Base-by-base conservation (phyloP, 495 filamentous ascomycete species). In the Podospora anserina region DNA sequence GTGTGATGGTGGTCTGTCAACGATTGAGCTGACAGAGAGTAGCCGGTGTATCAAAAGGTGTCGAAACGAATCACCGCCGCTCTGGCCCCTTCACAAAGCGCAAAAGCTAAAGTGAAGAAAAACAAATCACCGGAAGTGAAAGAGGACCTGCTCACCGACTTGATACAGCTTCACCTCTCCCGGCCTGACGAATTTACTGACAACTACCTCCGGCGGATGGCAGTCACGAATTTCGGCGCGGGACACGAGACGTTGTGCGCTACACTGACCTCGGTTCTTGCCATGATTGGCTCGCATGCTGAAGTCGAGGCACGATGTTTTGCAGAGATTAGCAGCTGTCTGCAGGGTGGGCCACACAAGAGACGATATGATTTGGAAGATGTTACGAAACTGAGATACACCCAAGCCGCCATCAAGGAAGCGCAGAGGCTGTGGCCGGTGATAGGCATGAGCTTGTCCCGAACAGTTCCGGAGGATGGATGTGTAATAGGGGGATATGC, bases 351-450 rank as follows among this genome's bases (percentile, higher is more conserved):
- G 5, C 32, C 64, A 13, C 58, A 63, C 2, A 69, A 80, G 0
- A 69, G 65, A 0, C 62, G 66, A 9, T 81, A 83, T 61, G 69
- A 81, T 2, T 34, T 54, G 59, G 18, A 30, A 15, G 55, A n/a
- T 0, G 18, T 66, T 26, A 2, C 61, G 4, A 23, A 62, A 26
- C 66, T 64, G 0, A 79, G 74, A 1, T 91, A 89, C 69, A 84
- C 88, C 9, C 81, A 86, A 49, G 87, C 89, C 0, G 80, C 82
- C 13, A 83, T 91, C 69, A 88, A 88, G 67, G 90, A 92, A 72
- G 79, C 85, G 0, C 83, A 90, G 69, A 83, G 89, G 0, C 64
- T 90, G 5, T 81, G 89, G 71, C 86, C 90, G 0, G 84, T 86
- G 3, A 81, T 86, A 16, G 83, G 83, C 1, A 81, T 89, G 62